phyloP scores from a whole-genome alignment of 75 land plant species.

The Cupressus sempervirens region DNA sequence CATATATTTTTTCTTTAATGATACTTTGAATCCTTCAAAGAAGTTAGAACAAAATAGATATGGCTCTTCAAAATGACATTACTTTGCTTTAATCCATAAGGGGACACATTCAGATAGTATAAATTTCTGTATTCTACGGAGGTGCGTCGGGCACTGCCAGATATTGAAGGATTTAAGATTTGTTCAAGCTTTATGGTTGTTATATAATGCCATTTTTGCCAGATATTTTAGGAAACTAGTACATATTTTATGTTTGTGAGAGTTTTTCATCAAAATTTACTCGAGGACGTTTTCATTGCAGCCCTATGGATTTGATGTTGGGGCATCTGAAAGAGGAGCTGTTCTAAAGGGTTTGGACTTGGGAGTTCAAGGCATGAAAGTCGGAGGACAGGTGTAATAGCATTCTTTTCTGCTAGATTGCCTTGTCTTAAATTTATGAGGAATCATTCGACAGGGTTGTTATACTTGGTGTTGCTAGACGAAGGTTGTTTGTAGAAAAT shows the following conservation, averaged over 20 bases:
- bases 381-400: conserved; percentile 89
- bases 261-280: not conserved
- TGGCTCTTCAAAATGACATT: not conserved
- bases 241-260: not conserved
- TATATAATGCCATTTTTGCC: not conserved
- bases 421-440: not conserved
- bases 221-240: not conserved
- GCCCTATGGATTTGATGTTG: conserved; percentile 99
- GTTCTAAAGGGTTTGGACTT: conserved; percentile 89
- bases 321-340: conserved; percentile 78
- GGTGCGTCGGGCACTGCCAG: not conserved
- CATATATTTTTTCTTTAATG: not conserved
- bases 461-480: not conserved
- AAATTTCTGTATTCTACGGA: not conserved
- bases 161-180: not conserved
- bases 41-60: not conserved
- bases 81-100: conserved; percentile 1
- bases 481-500: not conserved
- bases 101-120: not conserved
- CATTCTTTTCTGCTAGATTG: not conserved
- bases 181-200: conserved; percentile 1
- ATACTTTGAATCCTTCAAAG: not conserved
- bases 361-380: conserved; percentile 94
- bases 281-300: conserved; percentile 28
- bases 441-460: not conserved